Evolutionary conservation across 495 filamentous ascomycete genomes (phyloP), one percentile per base, ranked within the genome.

Genomic region (Talaromyces stipitatus): DNA sequence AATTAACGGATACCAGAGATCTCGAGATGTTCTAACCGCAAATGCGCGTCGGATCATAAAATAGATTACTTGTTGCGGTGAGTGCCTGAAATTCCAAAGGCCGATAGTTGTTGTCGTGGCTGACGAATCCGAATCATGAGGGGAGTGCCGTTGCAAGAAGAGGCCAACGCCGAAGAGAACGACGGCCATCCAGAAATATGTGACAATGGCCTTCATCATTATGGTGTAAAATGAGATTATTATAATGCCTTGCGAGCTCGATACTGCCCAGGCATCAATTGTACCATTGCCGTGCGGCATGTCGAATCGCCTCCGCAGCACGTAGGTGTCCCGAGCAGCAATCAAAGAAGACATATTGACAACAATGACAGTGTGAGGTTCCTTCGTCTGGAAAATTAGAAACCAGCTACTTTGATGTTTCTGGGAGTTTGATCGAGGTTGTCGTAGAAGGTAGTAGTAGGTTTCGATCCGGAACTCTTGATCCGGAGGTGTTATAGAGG

Each of bases 171-270:
- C 53, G 45, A 61, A 9, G 23, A 63, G 51, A 6, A 63, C 61
- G 32, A 63, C 22, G 5, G 60, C 24, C 27, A 30, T 51, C 61
- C 61, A 63, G 10, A 60, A 33, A 28, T 63, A 30, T 8, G 52
- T 50, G 59, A 60, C 30, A 29, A 57, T 61, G 29, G 55, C 38
- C 26, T 57, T 53, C 33, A 63, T 51, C 59, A 63, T 28, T 3
- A 63, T n/a, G 3, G 61, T 61, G 46, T 63, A 63, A 2, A 63
- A 55, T 2, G 61, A 63, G 10, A 57, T 18, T 6, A 63, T 36
- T 16, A 51, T 56, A 18, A 54, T 24, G 58, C 61, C 55, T 12
- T 38, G 16, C 22, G 46, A 47, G 41, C 41, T 45, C 16, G 41
- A 18, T 4, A 45, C 41, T 45, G 41, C 41, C 2, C 11, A 3